Percentiles rank a stretch among this genome's conserved stretches.
Evolutionary conservation across 2,329 filamentous ascomycete genomes (phyloP).

Genomic region (Ambrosiella beaveri): DNA sequence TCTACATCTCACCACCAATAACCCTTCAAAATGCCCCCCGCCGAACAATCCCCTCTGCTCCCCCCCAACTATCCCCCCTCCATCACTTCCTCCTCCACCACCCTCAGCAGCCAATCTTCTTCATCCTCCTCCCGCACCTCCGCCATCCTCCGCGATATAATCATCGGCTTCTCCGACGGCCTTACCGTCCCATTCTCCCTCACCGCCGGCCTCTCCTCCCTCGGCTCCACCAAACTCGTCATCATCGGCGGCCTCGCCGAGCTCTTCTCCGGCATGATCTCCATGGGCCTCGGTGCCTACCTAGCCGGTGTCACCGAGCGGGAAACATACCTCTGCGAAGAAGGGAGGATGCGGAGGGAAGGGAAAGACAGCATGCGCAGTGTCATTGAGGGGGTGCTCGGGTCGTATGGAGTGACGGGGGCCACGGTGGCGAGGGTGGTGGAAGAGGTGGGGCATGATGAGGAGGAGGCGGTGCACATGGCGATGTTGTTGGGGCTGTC

Average conservation of each 20-base stretch:
- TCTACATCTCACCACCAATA: not conserved
- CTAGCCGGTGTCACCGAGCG: slow-evolving; percentile 45
- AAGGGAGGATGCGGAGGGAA: slow-evolving; percentile 25
- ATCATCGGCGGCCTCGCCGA: slow-evolving; percentile 60
- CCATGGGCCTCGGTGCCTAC: slow-evolving; percentile 62
- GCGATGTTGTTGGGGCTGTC: slow-evolving; percentile 42
- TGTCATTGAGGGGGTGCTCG: slow-evolving; percentile 32
- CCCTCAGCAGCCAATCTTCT: slow-evolving; percentile 14
- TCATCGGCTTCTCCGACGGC: slow-evolving; percentile 62
- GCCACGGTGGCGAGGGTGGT: slow-evolving; percentile 28
- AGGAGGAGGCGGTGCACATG: slow-evolving; percentile 35
- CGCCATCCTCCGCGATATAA: slow-evolving; percentile 42
- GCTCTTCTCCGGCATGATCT: slow-evolving; percentile 58
- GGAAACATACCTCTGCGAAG: slow-evolving; percentile 30
- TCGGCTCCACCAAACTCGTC: slow-evolving; percentile 48
- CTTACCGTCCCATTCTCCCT: slow-evolving; percentile 67
- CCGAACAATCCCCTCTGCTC: slow-evolving; percentile 8
- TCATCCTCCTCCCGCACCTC: slow-evolving; percentile 21
- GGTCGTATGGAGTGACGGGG: slow-evolving; percentile 31
- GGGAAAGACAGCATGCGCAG: not conserved
- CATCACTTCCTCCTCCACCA: slow-evolving; percentile 14
- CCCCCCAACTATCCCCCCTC: slow-evolving; percentile 1
- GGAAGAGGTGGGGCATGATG: slow-evolving; percentile 30
- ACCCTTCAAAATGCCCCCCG: not conserved
- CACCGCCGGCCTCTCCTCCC: slow-evolving; percentile 51